Evolutionary conservation across 495 filamentous ascomycete species (phyloP), one percentile per base, ranked within the genome.

Genomic region (Aspergillus conjunctus): DNA sequence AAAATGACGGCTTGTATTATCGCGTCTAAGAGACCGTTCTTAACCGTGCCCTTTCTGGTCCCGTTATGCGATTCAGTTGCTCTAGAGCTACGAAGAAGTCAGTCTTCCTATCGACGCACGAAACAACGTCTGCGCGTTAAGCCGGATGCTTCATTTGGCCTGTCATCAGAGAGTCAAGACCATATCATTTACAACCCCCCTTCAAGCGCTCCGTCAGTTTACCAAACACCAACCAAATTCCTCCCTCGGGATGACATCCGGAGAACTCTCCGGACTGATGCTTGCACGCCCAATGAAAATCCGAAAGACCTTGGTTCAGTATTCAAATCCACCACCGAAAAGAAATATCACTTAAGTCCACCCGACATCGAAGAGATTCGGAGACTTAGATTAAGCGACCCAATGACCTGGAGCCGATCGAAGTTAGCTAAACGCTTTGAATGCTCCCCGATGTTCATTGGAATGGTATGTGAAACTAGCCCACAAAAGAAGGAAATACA

Each of bases 151-250:
- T 88, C 89, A 55, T 93, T 91, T 76, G 78, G 83, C 54, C 64
- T 74, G 18, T 68, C 82, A 10, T 63, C 73, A 34, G 68, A 77
- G 26, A 73, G 82, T 43, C 66, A 75, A 58, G 79, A 87, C 63
- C 82, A 91, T 65, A 91, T 98, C 72, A 87, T 98, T 76, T 93
- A 88, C 87, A 98, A 97, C 77, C 94, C 94, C 44, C 94, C 94
- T 7, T 88, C 93, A n/a, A 86, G 91, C 33, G 83, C 85, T 0
- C 84, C 95, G 2, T 90, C 85, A 18, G 87, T 92, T 34, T 91
- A 88, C 72, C 85, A 95, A 71, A 98, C 94, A 4, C 94, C 94
- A 32, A 79, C 85, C 58, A 92, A 91, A 63, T 98, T 98, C 78
- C 87, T 98, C 15, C 95, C 94, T 31, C 77, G 79, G 61, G 77